Evolutionary conservation across 2,329 filamentous ascomycete genomes (phyloP).

Genomic region (Cryphonectria parasitica): DNA sequence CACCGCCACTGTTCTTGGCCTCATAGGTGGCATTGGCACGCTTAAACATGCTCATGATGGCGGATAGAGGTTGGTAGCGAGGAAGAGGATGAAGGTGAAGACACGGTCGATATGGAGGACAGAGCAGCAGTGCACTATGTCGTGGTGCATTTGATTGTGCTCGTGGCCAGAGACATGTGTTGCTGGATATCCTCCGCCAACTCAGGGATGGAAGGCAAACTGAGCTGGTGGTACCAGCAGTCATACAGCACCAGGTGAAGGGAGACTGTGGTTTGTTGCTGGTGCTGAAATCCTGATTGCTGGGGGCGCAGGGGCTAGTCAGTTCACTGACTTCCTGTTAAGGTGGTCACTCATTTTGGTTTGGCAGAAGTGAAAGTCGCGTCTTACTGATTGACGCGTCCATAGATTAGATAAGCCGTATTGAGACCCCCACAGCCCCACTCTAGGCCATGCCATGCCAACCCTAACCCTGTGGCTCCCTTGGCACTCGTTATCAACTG

Average conservation of each 20-base stretch:
- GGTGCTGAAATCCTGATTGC: background rate
- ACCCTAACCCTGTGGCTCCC: background rate
- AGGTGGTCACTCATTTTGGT: background rate
- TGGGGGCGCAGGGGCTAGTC: background rate
- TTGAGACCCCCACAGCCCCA: background rate
- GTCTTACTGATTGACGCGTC: constrained; percentile 1
- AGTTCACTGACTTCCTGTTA: background rate
- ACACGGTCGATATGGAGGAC: background rate
- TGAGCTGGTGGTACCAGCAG: constrained; percentile 27
- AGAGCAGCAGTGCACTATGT: background rate
- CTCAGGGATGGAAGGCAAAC: constrained; percentile 31
- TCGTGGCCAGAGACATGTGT: constrained; percentile 2
- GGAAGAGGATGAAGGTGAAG: background rate
- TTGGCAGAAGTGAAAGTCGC: background rate
- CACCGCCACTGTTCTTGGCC: constrained; percentile 39
- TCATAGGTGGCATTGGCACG: constrained; percentile 38
- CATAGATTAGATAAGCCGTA: constrained; percentile 8
- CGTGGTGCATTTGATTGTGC: background rate
- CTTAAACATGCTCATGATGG: constrained; percentile 27
- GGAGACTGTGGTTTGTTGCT: constrained; percentile 10
- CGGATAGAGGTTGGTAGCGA: background rate
- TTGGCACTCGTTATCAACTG: background rate
- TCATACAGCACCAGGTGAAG: constrained; percentile 33
- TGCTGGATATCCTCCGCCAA: constrained; percentile 22
- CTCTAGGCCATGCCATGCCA: background rate